phyloP scores from a whole-genome alignment of 768 basidiomycete genomes.

The Piloderma croceum region DNA sequence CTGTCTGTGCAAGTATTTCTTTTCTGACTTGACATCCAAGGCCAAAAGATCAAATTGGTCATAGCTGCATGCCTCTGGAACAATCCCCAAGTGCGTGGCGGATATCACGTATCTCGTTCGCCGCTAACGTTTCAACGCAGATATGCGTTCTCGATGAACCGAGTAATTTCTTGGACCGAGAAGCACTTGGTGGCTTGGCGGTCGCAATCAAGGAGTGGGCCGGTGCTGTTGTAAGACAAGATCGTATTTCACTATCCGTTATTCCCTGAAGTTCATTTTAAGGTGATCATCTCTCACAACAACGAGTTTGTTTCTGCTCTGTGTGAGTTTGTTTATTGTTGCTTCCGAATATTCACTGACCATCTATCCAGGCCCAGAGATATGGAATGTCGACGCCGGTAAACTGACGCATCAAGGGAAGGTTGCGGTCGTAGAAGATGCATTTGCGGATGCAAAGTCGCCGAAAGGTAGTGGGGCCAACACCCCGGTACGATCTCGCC shows the following conservation, averaged over 20 bases:
- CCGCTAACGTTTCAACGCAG: conserved; percentile 23
- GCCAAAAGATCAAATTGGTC: conserved; percentile 95
- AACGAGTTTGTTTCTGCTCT: conserved; percentile 79
- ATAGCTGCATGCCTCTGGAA: conserved; percentile 95
- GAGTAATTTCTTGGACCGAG: conserved; percentile 96
- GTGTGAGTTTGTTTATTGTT: conserved; percentile 62
- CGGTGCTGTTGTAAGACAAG: conserved; percentile 69
- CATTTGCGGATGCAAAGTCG: conserved; percentile 64
- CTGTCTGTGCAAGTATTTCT: conserved; percentile 2
- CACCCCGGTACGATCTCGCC: conserved; percentile 65
- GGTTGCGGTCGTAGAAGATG: conserved; percentile 77
- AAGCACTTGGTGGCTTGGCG: conserved; percentile 90
- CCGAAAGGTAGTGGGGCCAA: conserved; percentile 66
- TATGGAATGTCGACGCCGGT: conserved; percentile 90
- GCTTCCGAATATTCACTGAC: conserved; percentile 12
- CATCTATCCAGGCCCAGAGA: conserved; percentile 64
- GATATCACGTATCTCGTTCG: conserved; percentile 1
- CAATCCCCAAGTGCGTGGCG: conserved; percentile 70
- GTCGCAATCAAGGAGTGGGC: conserved; percentile 94
- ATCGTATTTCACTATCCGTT: conserved; percentile 7
- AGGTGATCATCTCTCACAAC: conserved; percentile 97
- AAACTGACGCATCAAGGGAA: conserved; percentile 87
- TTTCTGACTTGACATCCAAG: conserved; percentile 30
- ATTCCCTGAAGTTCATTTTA: conserved; percentile 15
- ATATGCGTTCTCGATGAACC: conserved; percentile 84